phyloP scores from a whole-genome alignment of 2,329 filamentous ascomycete genomes.

The Trichothecium roseum region DNA sequence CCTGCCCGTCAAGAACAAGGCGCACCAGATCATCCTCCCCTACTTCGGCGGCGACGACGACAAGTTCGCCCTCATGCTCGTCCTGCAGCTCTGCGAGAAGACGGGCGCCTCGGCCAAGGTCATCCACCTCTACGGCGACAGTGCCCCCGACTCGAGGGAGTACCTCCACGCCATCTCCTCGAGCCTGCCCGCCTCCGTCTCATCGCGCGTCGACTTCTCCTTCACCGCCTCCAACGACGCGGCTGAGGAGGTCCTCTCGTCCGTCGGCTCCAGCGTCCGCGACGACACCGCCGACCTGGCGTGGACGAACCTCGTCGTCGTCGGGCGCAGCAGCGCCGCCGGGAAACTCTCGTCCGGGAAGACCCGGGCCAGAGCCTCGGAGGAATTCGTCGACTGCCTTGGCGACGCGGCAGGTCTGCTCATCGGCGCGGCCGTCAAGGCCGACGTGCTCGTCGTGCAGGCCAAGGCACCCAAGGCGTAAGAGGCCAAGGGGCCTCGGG shows the following conservation, averaged over 20 bases:
- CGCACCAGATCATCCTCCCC: conserved; percentile 77
- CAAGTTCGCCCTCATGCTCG: conserved; percentile 64
- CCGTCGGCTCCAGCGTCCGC: conserved; percentile 7
- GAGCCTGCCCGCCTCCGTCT: conserved; percentile 10
- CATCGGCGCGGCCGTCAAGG: conserved; percentile 12
- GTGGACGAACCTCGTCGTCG: conserved; percentile 13
- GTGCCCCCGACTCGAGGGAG: conserved; percentile 14
- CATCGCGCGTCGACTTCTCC: conserved; percentile 10
- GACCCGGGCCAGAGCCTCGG: conserved; percentile 12
- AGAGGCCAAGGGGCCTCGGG: no score
- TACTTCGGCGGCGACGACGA: conserved; percentile 84
- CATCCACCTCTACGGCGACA: conserved; percentile 29
- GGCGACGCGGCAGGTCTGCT: conserved; percentile 9
- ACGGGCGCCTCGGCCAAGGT: conserved; percentile 70
- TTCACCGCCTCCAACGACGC: conserved; percentile 14
- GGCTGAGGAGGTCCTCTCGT: conserved; percentile 2
- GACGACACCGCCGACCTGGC: conserved; percentile 12
- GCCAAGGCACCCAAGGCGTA: conserved; percentile 1
- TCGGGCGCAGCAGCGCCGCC: conserved; percentile 11
- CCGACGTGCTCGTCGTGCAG: conserved; percentile 16
- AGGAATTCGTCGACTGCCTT: conserved; percentile 16
- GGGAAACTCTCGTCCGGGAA: conserved; percentile 14
- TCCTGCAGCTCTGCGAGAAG: conserved; percentile 76
- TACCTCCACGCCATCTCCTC: conserved; percentile 13
- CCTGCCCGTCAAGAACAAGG: conserved; percentile 52